Base-by-base conservation (phyloP, 805 yeast species). In the Starmerella asiatica region DNA sequence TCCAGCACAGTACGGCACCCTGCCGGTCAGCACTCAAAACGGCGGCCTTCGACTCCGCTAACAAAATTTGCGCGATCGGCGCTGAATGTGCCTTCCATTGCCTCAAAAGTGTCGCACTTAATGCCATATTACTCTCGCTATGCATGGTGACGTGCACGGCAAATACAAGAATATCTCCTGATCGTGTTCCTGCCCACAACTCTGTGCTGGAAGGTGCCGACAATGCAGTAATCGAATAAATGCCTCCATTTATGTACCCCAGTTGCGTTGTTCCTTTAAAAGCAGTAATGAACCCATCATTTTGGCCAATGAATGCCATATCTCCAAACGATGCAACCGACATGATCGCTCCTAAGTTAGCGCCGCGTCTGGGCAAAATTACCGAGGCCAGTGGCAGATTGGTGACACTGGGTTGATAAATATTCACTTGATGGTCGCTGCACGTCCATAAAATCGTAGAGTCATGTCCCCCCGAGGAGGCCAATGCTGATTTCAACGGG, bases 41-140 rank as follows among this genome's bases (percentile, higher is more conserved):
- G 3, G 44, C 46, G 3, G 42, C 38, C 34, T 42, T 31, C 3
- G 29, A 12, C 11, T 45, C 43, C 5, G 50, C 46, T 1, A 35
- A 20, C 18, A 38, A 29, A 20, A 49, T 45, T 14, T 46, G 44
- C 1, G 39, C 20, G 14, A 57, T 53, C 4, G 59, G 51, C 3
- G 52, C 42, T 7, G 55, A 53, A 36, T 61, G 64, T 1, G 62
- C 65, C 34, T 55, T 57, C 63, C 64, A 63, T 34, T 58, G 59
- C 32, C 60, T 56, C 28, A 51, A 34, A 1, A 62, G 54, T 16
- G 51, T 46, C 57, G 65, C 63, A 9, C 60, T 58, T 2, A 43
- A 32, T 29, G 40, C 48, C 11, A 40, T 35, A 9, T 18, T 5
- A 17, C 4, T 12, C n/a, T 15, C 31, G n/a, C 31, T 15, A 14